phyloP scores from a whole-genome alignment of 2,329 filamentous ascomycete species.

The Ilyonectria destructans region DNA sequence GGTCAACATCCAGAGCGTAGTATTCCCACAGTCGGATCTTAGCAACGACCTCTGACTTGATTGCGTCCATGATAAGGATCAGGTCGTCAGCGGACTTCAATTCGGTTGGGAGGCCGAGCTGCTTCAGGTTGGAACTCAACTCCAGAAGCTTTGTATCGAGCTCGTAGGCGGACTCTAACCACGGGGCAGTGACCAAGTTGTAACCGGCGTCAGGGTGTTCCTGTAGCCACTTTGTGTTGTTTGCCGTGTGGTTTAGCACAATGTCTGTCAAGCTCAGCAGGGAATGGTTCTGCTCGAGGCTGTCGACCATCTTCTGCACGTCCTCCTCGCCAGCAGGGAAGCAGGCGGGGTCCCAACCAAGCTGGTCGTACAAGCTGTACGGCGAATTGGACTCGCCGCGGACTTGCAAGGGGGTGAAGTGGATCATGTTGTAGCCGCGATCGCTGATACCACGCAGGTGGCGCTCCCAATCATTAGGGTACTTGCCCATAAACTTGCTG shows the following conservation, averaged over 20 bases:
- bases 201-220: constrained; percentile 97
- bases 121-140: constrained; percentile 81
- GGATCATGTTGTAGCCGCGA: constrained; percentile 98
- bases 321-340: constrained; percentile 92
- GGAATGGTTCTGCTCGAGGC: constrained; percentile 88
- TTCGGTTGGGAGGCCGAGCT: constrained; percentile 82
- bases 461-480: constrained; percentile 90
- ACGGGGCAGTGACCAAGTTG: constrained; percentile 91
- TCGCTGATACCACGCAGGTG: constrained; percentile 91
- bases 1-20: constrained; percentile 87
- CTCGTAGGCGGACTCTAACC: constrained; percentile 76
- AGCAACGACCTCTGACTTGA: constrained; percentile 86
- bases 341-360: constrained; percentile 84
- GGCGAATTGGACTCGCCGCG: constrained; percentile 94
- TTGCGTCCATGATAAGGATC: constrained; percentile 84
- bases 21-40: constrained; percentile 92
- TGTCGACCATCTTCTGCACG: constrained; percentile 81
- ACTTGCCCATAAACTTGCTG: constrained; percentile 98
- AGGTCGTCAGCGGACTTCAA: constrained; percentile 82
- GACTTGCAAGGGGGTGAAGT: constrained; percentile 94
- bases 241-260: constrained; percentile 97
- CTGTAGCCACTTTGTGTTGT: constrained; percentile 95
- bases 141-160: constrained; percentile 78
- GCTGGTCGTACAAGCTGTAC: constrained; percentile 96
- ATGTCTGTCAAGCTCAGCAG: constrained; percentile 94